Conservation (phyloP, 108 stramenopile genomes). For the Cyclostephanos tholiformis region DNA sequence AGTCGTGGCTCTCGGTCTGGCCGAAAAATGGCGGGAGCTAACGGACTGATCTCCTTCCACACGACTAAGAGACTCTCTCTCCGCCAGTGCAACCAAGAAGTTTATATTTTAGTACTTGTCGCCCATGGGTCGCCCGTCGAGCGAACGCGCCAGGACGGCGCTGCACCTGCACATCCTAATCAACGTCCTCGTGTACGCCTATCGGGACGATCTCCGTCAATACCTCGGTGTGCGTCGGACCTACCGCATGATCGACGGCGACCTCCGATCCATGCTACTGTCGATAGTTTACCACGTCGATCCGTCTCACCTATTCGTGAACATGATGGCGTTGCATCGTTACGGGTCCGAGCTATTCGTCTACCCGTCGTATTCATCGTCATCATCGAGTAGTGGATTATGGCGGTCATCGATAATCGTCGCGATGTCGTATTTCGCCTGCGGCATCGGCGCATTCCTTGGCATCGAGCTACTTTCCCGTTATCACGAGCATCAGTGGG, state of each 20-base stretch:
- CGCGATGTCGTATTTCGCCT: constrained; percentile 17
- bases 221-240: constrained; percentile 24
- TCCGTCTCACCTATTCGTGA: constrained; percentile 29
- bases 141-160: constrained; percentile 27
- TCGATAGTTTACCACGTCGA: constrained; percentile 48
- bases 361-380: constrained; percentile 13
- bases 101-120: too few species aligned
- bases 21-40: too few species aligned
- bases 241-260: constrained; percentile 42
- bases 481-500: constrained; percentile 42
- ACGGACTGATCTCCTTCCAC: too few species aligned
- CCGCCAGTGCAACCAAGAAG: too few species aligned
- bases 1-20: too few species aligned
- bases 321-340: constrained; percentile 39
- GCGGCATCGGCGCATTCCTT: constrained; percentile 32
- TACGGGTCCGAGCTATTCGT: constrained; percentile 39
- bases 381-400: background rate
- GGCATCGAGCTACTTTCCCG: constrained; percentile 29
- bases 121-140: constrained; percentile 20
- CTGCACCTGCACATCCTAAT: constrained; percentile 30
- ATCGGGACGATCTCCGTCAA: constrained; percentile 30
- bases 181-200: constrained; percentile 28
- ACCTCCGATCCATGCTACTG: constrained; percentile 32
- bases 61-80: too few species aligned
- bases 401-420: constrained; percentile 28